A percentile compares a stretch with the other conserved stretches of the same genome.
These are phyloP conservation scores for Leishmania major DNA, from an alignment of 208 protist genomes.

Conservation along the genomic window DNA sequence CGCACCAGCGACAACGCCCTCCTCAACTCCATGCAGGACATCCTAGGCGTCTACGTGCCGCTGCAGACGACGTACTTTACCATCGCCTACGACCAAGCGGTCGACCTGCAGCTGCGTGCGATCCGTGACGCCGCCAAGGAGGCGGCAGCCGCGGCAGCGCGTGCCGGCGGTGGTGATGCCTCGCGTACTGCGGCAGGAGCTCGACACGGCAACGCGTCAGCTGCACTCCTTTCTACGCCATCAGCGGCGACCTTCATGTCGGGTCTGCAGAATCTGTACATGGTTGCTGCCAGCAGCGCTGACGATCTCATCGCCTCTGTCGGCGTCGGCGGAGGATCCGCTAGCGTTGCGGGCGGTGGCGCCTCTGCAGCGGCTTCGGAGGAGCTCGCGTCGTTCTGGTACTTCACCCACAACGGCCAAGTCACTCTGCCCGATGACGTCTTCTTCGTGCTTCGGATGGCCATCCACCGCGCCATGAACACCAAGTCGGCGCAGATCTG, in stretches of 20 bases:
- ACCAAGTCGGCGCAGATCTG: slow-evolving; percentile 84
- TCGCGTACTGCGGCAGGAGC: neutral
- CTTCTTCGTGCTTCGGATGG: slow-evolving; percentile 86
- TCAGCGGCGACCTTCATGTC: slow-evolving; percentile 57
- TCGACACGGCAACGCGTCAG: neutral
- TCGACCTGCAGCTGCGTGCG: slow-evolving; percentile 63
- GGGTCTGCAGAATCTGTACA: slow-evolving; percentile 63
- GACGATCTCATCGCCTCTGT: slow-evolving; percentile 32
- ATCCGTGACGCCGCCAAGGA: slow-evolving; percentile 31
- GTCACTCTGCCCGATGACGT: slow-evolving; percentile 81
- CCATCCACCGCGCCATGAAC: slow-evolving; percentile 76
- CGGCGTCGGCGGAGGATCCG: slow-evolving; percentile 5
- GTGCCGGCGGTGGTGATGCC: neutral
- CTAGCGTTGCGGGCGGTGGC: neutral
- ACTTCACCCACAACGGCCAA: slow-evolving; percentile 38
- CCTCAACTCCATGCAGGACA: slow-evolving; percentile 76
- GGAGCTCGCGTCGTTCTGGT: slow-evolving; percentile 29
- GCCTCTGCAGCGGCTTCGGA: slow-evolving; percentile 8
- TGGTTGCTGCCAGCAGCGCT: slow-evolving; percentile 44
- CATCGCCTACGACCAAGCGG: slow-evolving; percentile 72
- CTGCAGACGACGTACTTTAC: slow-evolving; percentile 80
- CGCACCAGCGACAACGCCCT: slow-evolving; percentile 43
- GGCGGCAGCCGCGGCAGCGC: slow-evolving; percentile 12
- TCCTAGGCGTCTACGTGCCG: slow-evolving; percentile 77
- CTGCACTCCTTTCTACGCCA: slow-evolving; percentile 9